Evolutionary conservation across 352 stramenopile genomes (phyloP).

Genomic region (Aphanomyces euteiches): DNA sequence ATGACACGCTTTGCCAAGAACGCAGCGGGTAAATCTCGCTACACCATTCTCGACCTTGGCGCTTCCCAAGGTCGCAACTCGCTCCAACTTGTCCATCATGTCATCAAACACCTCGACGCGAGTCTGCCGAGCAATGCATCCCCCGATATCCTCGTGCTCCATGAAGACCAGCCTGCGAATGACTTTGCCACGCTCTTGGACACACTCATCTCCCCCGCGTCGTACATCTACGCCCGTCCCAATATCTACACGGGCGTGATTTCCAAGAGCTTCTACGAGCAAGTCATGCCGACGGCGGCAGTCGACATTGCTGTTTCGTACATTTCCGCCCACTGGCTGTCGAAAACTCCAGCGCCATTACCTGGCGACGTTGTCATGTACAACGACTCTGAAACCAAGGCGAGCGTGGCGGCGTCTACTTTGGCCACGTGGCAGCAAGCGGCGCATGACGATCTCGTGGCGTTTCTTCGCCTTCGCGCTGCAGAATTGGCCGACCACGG

Average conservation of each 20-base stretch:
- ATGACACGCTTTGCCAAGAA: neutral
- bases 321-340: slow-evolving; percentile 4
- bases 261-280: neutral
- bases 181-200: neutral
- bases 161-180: neutral
- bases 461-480: neutral
- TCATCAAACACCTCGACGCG: neutral
- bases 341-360: neutral
- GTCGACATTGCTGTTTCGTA: slow-evolving; percentile 9
- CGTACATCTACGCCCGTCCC: neutral
- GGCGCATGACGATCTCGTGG: neutral
- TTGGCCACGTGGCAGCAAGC: slow-evolving; percentile 1
- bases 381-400: neutral
- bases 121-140: neutral
- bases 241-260: slow-evolving; percentile 1
- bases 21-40: neutral
- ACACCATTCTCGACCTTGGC: neutral
- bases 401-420: neutral
- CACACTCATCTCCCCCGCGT: neutral
- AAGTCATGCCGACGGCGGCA: neutral
- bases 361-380: neutral
- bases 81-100: neutral
- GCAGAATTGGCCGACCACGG: slow-evolving; percentile 7
- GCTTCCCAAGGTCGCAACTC: neutral
- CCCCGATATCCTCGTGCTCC: neutral